A percentile compares a stretch with the other conserved stretches of the same genome.
Conservation (phyloP, 2,329 filamentous ascomycete species). For the Teratosphaeria gauchensis region DNA sequence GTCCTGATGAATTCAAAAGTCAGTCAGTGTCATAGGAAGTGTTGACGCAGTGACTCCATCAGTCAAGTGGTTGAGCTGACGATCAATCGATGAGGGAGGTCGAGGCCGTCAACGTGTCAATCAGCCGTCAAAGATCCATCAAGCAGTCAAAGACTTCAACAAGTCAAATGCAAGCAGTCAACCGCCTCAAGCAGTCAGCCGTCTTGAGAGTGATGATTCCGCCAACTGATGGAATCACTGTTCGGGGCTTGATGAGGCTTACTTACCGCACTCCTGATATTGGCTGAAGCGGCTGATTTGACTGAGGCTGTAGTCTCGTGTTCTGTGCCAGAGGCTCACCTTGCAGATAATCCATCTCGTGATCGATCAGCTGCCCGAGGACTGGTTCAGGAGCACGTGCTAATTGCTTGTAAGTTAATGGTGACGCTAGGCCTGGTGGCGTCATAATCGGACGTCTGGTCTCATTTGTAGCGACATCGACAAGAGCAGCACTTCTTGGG, state of each 20-base stretch:
- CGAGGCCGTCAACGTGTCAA: neutral
- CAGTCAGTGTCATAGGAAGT: neutral
- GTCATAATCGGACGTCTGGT: neutral
- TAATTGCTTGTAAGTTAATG: neutral
- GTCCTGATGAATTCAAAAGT: neutral
- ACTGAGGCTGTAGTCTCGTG: neutral
- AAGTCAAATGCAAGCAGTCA: neutral
- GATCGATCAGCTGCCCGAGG: neutral
- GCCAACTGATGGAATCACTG: neutral
- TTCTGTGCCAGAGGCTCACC: neutral
- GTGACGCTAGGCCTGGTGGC: neutral
- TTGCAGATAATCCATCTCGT: neutral
- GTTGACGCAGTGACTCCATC: neutral
- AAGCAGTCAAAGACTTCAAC: neutral
- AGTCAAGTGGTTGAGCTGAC: neutral
- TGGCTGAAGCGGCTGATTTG: neutral
- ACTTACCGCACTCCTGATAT: neutral
- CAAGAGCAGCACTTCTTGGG: slow-evolving; percentile 1
- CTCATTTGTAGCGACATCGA: slow-evolving; percentile 2
- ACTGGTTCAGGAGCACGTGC: neutral
- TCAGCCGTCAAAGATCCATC: neutral
- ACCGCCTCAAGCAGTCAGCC: neutral
- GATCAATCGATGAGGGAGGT: neutral
- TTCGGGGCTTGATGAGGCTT: neutral
- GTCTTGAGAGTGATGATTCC: neutral